phyloP scores from a whole-genome alignment of 1,284 basidiomycete species.

The Prillingera fragicola region DNA sequence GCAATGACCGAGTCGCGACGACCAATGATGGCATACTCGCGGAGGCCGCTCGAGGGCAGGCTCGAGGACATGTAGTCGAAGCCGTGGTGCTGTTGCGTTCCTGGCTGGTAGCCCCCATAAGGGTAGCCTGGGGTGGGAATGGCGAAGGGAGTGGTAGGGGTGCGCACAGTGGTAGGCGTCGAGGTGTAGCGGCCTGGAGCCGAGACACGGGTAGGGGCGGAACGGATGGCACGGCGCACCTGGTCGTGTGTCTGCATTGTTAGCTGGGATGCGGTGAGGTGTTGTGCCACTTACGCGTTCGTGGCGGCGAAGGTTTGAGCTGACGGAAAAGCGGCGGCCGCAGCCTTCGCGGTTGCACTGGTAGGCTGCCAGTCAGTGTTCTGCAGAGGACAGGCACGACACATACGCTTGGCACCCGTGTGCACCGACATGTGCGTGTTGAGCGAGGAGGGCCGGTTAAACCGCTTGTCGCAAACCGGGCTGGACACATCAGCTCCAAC shows the following conservation, averaged over 20 bases:
- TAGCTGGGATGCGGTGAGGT: neutral
- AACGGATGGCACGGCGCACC: neutral
- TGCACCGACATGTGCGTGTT: slow-evolving; percentile 64
- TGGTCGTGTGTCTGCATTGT: slow-evolving; percentile 8
- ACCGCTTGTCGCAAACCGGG: slow-evolving; percentile 55
- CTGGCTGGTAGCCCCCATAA: neutral
- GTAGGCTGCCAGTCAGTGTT: slow-evolving; percentile 49
- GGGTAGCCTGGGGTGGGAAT: too few relatives aligned
- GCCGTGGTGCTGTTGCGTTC: neutral
- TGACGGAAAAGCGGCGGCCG: slow-evolving; percentile 56
- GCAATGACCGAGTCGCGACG: neutral
- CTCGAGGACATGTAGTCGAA: neutral
- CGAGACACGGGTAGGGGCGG: neutral
- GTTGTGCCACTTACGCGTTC: slow-evolving; percentile 46
- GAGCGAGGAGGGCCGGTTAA: slow-evolving; percentile 60
- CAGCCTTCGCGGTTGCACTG: slow-evolving; percentile 54
- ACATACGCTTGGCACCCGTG: slow-evolving; percentile 59
- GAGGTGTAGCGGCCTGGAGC: neutral
- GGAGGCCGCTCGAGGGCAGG: neutral
- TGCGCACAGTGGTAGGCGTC: neutral
- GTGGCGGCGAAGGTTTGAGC: slow-evolving; percentile 60
- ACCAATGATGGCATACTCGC: neutral
- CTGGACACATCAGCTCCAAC: slow-evolving; percentile 28
- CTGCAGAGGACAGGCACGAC: neutral
- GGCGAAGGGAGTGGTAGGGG: neutral